Base-by-base conservation (phyloP, 306 rosid species). In the Erythrophleum fordii region DNA sequence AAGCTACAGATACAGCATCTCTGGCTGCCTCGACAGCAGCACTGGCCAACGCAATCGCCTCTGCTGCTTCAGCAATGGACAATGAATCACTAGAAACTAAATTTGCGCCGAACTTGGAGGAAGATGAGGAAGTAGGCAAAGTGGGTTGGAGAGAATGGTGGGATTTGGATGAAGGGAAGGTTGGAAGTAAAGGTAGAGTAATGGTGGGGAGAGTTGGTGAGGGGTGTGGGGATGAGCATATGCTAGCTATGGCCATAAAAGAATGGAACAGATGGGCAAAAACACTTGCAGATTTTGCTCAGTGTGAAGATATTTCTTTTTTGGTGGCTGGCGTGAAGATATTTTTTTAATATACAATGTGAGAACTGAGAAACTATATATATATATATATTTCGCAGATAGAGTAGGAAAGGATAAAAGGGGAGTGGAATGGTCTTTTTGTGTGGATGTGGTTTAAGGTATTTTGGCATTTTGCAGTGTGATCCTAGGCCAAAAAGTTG, bases 221-320 rank as follows among this genome's bases (percentile, higher is more conserved):
- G 59, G 92, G 84, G 49, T 71, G 72, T 29, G 93, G 88, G 31
- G 95, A 83, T 45, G 92, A 88, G 74, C 96, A 88, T 64, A 90
- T 46, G 77, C 81, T 78, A 56, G 87, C 31, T 48, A 86, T 65
- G 79, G 91, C 93, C 92, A 86, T 91, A 73, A 77, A 85, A 81
- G 75, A 71, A 56, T 64, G 11, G 6, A 86, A 75, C 31, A 3
- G 37, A 35, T 76, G 82, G 59, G 46, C 48, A 31, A 60, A 7
- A 61, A 61, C 20, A 28, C 20, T 31, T 31, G 69, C 18, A 25
- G 49, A 2, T 28, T 48, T 55, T 41, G 45, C 11, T 17, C 13
- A 48, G n/a, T 6, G 4, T 51, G 11, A 25, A 76, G 82, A 81
- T 80, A 71, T 73, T 85, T 86, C 25, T 12, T 26, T 26, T 60